Evolutionary conservation across 345 rosid species (phyloP).

Genomic region (Chamaenerion angustifolium): DNA sequence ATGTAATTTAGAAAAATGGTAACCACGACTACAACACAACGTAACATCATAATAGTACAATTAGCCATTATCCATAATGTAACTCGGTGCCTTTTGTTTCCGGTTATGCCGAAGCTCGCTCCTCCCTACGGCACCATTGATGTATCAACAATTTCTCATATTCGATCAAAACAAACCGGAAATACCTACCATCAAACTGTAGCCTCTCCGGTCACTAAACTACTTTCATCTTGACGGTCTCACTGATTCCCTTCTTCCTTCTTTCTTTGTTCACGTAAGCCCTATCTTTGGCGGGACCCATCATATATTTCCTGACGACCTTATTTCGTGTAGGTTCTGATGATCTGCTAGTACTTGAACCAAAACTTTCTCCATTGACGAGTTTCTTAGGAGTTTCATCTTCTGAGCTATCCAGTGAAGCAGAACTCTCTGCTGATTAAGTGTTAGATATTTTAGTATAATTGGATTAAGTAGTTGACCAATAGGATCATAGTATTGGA

Average conservation of each 20-base stretch:
- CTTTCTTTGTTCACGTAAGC: slow-evolving; percentile 14
- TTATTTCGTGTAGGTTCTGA: slow-evolving; percentile 39
- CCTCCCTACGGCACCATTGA: too few relatives aligned
- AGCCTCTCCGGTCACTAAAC: slow-evolving; percentile 54
- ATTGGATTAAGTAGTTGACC: too few relatives aligned
- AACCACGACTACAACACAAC: too few relatives aligned
- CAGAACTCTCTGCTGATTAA: too few relatives aligned
- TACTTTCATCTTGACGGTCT: slow-evolving; percentile 26
- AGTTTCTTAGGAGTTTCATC: slow-evolving; percentile 20
- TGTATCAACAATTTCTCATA: slow-evolving; percentile 6
- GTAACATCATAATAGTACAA: too few relatives aligned
- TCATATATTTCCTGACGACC: slow-evolving; percentile 35
- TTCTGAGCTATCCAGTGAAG: slow-evolving; percentile 16
- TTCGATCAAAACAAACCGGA: slow-evolving; percentile 3
- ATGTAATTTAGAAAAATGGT: too few relatives aligned
- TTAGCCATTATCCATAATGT: too few relatives aligned
- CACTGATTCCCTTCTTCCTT: slow-evolving; percentile 23
- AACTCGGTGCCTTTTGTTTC: too few relatives aligned
- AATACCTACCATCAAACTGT: slow-evolving; percentile 41
- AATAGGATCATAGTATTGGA: too few relatives aligned
- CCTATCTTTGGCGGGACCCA: slow-evolving; percentile 31
- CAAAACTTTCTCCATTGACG: slow-evolving; percentile 14
- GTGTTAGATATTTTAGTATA: too few relatives aligned
- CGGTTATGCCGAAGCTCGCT: too few relatives aligned
- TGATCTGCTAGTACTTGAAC: slow-evolving; percentile 23